Evolutionary conservation across 2,329 filamentous ascomycete genomes (phyloP).

Genomic region (Colletotrichum costaricense): DNA sequence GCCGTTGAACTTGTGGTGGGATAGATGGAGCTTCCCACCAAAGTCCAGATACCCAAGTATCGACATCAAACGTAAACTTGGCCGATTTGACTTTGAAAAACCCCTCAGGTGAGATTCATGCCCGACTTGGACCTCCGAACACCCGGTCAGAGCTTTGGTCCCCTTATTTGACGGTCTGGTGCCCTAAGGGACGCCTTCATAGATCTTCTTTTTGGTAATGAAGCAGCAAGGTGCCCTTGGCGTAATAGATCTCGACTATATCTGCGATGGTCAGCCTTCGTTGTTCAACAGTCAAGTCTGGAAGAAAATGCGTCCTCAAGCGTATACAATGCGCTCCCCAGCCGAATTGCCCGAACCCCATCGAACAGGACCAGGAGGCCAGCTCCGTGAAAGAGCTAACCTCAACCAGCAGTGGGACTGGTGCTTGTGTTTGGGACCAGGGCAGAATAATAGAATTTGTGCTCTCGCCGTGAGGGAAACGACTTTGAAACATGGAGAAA

Average conservation of each 20-base stretch:
- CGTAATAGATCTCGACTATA: too few species aligned
- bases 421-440: background rate
- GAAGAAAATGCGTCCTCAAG: too few species aligned
- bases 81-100: conserved; percentile 1
- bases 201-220: background rate
- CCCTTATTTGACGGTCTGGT: background rate
- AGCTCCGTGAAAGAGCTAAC: background rate
- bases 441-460: background rate
- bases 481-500: conserved; percentile 24
- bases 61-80: background rate
- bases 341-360: background rate
- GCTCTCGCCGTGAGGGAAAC: conserved; percentile 19
- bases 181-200: background rate
- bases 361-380: background rate
- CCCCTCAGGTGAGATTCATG: background rate
- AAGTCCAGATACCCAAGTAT: background rate
- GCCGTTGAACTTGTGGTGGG: background rate
- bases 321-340: background rate
- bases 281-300: too few species aligned
- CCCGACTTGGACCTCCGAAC: conserved; percentile 13
- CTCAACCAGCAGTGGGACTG: too few species aligned
- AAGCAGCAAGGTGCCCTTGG: too few species aligned
- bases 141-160: conserved; percentile 27
- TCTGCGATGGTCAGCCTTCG: too few species aligned
- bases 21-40: background rate